Conservation (phyloP, 805 yeast genomes). For the Sugiyamaella qingdaonensis region DNA sequence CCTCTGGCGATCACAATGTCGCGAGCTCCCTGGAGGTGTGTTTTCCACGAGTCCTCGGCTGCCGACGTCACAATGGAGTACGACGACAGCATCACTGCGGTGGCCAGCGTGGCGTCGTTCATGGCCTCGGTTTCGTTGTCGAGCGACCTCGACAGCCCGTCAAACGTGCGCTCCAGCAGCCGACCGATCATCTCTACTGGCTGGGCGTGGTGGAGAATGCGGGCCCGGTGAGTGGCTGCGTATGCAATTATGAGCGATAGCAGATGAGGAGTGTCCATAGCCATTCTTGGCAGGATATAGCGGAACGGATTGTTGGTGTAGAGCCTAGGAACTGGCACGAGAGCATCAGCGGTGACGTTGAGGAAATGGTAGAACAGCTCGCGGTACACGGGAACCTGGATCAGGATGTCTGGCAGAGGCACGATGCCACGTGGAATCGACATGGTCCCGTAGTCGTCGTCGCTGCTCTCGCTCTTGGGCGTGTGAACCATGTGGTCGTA, state of each 20-base stretch:
- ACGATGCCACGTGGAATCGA: slow-evolving; percentile 33
- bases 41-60: slow-evolving; percentile 46
- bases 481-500: background rate
- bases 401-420: slow-evolving; percentile 59
- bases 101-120: slow-evolving; percentile 63
- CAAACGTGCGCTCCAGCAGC: slow-evolving; percentile 52
- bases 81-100: slow-evolving; percentile 55
- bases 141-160: slow-evolving; percentile 50
- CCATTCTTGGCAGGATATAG: slow-evolving; percentile 61
- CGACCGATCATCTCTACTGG: slow-evolving; percentile 43
- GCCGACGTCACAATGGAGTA: slow-evolving; percentile 45
- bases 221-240: slow-evolving; percentile 40
- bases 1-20: slow-evolving; percentile 57
- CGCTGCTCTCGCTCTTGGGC: slow-evolving; percentile 1
- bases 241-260: slow-evolving; percentile 53
- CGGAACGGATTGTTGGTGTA: slow-evolving; percentile 64
- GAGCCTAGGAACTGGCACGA: slow-evolving; percentile 61
- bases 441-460: slow-evolving; percentile 1
- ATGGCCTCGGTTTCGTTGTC: slow-evolving; percentile 50
- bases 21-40: slow-evolving; percentile 64
- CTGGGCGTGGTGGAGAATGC: slow-evolving; percentile 14
- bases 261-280: slow-evolving; percentile 53
- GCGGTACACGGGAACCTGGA: slow-evolving; percentile 55
- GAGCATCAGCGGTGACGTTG: slow-evolving; percentile 52
- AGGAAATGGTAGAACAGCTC: slow-evolving; percentile 62